phyloP scores from a whole-genome alignment of 225 moss, liverwort and hornwort species.

The Pleurozium schreberi region DNA sequence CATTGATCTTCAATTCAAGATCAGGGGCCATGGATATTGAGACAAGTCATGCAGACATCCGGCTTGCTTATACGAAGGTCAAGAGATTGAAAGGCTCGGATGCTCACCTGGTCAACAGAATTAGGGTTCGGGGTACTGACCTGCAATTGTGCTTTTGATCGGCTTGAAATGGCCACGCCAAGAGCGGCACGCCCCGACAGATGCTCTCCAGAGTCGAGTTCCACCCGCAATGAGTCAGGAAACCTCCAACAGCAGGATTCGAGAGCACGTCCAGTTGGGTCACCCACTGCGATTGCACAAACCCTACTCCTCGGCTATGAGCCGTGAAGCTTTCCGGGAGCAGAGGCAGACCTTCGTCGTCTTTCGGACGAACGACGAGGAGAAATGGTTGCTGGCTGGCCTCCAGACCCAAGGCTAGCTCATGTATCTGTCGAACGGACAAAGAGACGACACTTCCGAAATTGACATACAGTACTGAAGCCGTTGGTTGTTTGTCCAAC shows the following conservation, averaged over 20 bases:
- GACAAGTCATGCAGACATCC: too few relatives aligned
- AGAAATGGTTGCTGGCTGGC: background rate
- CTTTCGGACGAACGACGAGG: background rate
- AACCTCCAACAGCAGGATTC: conserved; percentile 36
- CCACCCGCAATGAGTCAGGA: conserved; percentile 62
- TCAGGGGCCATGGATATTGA: background rate
- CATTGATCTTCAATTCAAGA: background rate
- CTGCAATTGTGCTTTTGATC: conserved; percentile 26
- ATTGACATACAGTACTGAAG: background rate
- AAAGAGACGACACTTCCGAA: background rate
- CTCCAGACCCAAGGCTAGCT: background rate
- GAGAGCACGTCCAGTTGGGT: conserved; percentile 34
- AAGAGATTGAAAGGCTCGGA: background rate
- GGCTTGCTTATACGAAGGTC: background rate
- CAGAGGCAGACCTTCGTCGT: background rate
- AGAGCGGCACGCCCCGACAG: conserved; percentile 26
- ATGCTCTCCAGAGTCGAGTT: conserved; percentile 31
- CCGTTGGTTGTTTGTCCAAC: background rate
- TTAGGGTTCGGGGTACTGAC: background rate
- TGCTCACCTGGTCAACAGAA: background rate
- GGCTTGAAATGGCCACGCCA: conserved; percentile 51
- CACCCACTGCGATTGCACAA: conserved; percentile 34
- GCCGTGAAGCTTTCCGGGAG: background rate
- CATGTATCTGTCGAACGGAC: background rate
- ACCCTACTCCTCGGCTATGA: background rate